These are phyloP conservation scores for Acmispon strigosus DNA, from an alignment of 306 rosid species.

Conservation along the genomic window DNA sequence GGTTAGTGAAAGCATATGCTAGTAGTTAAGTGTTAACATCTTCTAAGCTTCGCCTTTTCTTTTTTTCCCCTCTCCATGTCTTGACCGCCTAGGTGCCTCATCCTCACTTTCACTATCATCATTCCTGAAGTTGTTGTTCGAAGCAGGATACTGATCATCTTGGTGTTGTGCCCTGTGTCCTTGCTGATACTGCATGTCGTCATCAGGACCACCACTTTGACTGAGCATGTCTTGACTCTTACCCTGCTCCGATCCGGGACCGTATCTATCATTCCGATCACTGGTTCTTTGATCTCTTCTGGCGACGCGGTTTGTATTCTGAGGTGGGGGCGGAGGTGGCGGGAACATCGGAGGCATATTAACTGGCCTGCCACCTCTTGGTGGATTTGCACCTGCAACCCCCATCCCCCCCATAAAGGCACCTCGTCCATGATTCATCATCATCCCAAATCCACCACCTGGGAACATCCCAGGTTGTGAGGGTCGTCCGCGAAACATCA, in stretches of 20 bases:
- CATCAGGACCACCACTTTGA: slow-evolving; percentile 62
- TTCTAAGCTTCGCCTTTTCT: slow-evolving; percentile 70
- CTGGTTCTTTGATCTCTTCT: slow-evolving; percentile 69
- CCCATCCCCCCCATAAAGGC: slow-evolving; percentile 97
- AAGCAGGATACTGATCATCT: slow-evolving; percentile 52
- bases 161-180: slow-evolving; percentile 33
- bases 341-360: slow-evolving; percentile 81
- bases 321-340: slow-evolving; percentile 60
- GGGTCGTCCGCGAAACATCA: slow-evolving; percentile 96
- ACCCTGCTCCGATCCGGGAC: slow-evolving; percentile 59
- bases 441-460: slow-evolving; percentile 89
- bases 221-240: slow-evolving; percentile 66
- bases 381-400: slow-evolving; percentile 65
- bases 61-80: slow-evolving; percentile 94
- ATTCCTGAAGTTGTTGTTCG: slow-evolving; percentile 43
- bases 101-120: slow-evolving; percentile 96
- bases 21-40: slow-evolving; percentile 50
- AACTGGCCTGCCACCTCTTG: slow-evolving; percentile 65
- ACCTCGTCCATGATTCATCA: slow-evolving; percentile 90
- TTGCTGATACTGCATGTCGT: slow-evolving; percentile 56
- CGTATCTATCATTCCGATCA: slow-evolving; percentile 66
- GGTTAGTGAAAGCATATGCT: slow-evolving; percentile 24
- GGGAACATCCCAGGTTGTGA: slow-evolving; percentile 90
- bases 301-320: slow-evolving; percentile 43
- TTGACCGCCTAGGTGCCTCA: slow-evolving; percentile 94